Evolutionary conservation across 2,329 filamentous ascomycete genomes (phyloP).

Genomic region (Cladophialophora carrionii): DNA sequence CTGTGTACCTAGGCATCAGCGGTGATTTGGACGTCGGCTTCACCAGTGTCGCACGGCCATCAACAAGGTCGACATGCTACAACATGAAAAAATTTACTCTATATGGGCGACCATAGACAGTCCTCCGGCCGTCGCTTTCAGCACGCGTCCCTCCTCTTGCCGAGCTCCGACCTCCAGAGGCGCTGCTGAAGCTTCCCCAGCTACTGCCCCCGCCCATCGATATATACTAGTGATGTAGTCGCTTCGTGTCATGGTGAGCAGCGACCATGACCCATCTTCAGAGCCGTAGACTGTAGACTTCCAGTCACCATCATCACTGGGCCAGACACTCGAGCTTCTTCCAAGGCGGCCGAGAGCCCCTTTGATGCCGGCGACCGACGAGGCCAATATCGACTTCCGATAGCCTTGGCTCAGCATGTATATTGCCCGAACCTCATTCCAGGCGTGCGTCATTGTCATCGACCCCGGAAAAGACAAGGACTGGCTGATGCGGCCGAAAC

Average conservation of each 20-base stretch:
- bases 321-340: neutral
- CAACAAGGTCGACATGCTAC: neutral
- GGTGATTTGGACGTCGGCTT: neutral
- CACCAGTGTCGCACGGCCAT: neutral
- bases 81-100: too few species aligned
- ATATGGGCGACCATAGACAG: too few species aligned
- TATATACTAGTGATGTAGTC: too few species aligned
- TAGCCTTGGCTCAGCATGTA: neutral
- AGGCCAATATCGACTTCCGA: neutral
- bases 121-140: neutral
- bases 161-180: neutral
- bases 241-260: neutral
- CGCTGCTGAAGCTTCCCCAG: neutral
- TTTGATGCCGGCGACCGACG: neutral
- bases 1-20: too few species aligned
- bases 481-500: neutral
- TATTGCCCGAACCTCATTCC: neutral
- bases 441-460: neutral
- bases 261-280: neutral
- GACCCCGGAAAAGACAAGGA: neutral
- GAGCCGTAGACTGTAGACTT: neutral
- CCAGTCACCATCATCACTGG: neutral
- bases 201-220: neutral
- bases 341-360: neutral
- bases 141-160: neutral